These are phyloP conservation scores for Jackrogersella multiformis DNA, from an alignment of 495 filamentous ascomycete genomes.

Conservation along the genomic window DNA sequence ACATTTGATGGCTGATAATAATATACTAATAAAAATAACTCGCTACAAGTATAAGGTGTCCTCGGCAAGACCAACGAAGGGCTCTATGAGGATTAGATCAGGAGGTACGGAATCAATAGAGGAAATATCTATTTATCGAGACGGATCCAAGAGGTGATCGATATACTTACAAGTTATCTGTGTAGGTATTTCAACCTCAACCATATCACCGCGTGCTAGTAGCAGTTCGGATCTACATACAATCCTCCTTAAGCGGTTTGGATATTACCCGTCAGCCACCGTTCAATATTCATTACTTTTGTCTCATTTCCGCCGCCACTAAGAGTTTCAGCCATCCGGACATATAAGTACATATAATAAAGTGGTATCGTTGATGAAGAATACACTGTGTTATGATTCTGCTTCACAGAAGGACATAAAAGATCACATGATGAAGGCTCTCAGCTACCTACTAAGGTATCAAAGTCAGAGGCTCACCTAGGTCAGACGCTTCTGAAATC, in stretches of 20 bases:
- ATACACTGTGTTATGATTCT: not conserved
- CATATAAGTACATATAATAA: not conserved
- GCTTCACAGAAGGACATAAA: not conserved
- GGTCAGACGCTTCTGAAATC: not conserved
- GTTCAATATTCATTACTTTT: too few relatives aligned
- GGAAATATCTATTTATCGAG: too few relatives aligned
- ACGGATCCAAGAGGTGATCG: not conserved
- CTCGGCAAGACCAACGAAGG: not conserved
- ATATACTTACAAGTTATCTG: not conserved
- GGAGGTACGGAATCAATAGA: not conserved
- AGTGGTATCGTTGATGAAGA: not conserved
- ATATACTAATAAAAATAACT: constrained; percentile 14
- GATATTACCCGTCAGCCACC: too few relatives aligned
- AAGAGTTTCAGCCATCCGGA: not conserved
- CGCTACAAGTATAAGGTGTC: not conserved
- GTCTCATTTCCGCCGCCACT: constrained; percentile 6
- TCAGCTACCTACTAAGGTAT: not conserved
- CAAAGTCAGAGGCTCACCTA: too few relatives aligned
- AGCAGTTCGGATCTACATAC: not conserved
- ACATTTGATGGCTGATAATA: constrained; percentile 35
- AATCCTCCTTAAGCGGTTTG: not conserved
- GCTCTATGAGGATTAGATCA: not conserved
- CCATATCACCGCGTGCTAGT: too few relatives aligned
- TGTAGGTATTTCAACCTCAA: not conserved
- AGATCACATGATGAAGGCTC: not conserved